A percentile compares a stretch with the other conserved stretches of the same genome.
phyloP scores from a whole-genome alignment of 1,139 yeast species.

The Zygosaccharomyces sapae region DNA sequence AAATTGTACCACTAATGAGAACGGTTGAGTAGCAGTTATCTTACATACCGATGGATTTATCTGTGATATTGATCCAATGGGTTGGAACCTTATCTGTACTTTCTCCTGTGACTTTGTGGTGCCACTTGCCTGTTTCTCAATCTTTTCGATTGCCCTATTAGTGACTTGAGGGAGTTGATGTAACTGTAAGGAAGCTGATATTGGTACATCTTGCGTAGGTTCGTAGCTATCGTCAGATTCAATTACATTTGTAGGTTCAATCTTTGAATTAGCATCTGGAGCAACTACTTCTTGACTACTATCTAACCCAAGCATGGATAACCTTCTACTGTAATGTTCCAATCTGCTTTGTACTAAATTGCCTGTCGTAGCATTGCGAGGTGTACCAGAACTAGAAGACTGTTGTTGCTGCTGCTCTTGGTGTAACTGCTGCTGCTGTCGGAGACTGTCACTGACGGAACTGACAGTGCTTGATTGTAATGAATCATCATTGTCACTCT shows the following conservation, averaged over 20 bases:
- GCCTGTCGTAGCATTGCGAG: slow-evolving; percentile 5
- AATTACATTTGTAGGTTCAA: slow-evolving; percentile 9
- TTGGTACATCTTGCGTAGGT: slow-evolving; percentile 12
- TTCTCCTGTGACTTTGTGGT: slow-evolving; percentile 14
- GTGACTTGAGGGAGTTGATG: slow-evolving; percentile 14
- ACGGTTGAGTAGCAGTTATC: slow-evolving; percentile 30
- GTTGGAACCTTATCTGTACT: slow-evolving; percentile 30
- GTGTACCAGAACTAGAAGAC: not conserved
- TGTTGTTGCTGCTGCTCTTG: not conserved
- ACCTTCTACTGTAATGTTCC: slow-evolving; percentile 26
- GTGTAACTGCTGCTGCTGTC: slow-evolving; percentile 2
- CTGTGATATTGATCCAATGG: slow-evolving; percentile 32
- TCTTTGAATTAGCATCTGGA: not conserved
- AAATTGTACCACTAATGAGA: slow-evolving; percentile 27
- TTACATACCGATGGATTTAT: slow-evolving; percentile 29
- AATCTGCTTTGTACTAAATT: slow-evolving; percentile 22
- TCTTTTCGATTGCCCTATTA: slow-evolving; percentile 12
- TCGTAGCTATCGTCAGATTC: slow-evolving; percentile 4
- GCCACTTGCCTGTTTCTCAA: slow-evolving; percentile 4
- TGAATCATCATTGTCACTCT: slow-evolving; percentile 27
- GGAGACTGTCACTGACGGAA: slow-evolving; percentile 6
- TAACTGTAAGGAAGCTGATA: slow-evolving; percentile 14
- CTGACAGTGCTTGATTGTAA: slow-evolving; percentile 13
- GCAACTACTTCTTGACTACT: slow-evolving; percentile 10
- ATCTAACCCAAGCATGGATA: slow-evolving; percentile 28